Base-by-base conservation (phyloP, 306 rosid genomes). In the Dryas drummondii region DNA sequence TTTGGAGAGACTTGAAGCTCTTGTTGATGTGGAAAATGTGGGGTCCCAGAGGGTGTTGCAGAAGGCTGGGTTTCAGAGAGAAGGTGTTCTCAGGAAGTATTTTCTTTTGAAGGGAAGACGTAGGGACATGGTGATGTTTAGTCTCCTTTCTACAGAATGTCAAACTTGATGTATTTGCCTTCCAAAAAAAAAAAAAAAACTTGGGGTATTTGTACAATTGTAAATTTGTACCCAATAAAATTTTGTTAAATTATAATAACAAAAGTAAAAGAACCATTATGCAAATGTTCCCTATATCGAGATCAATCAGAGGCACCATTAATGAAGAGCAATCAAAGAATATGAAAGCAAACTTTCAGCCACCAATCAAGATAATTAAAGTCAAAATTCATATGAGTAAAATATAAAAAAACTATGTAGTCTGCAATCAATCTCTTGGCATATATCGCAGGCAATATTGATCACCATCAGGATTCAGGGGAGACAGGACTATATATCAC, bases 1-100 rank as follows among this genome's bases (percentile, higher is more conserved):
- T 26, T 45, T 93, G 87, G 96, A 84, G 77, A 87, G 98, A 72
- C 51, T 93, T 47, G 98, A 89, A 75, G 98, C 92, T 78, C 32
- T 88, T 0, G 92, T 88, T 70, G 96, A 88, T 82, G 87, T 82
- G 45, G 80, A 86, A 16, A 93, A 93, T 66, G 61, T 73, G 61
- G 92, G 82, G 3, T 93, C 92, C 15, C 92, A 87, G 22, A 88
- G 80, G 68, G 92, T 93, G 44, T 14, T 93, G 55, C 88, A 89
- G 71, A 93, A 93, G 77, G 81, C 80, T 45, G 97, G 98, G 11
- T 91, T 91, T 79, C 75, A 42, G 11, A 84, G 66, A 64, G 94
- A 92, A 76, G 91, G 97, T n/a, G 71, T 90, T 81, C 77, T 92
- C 19, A 87, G 91, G 59, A 92, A 87, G 58, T 85, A 75, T 65